Evolutionary conservation across 73 alveolate species (phyloP), one percentile per base, ranked within the genome.

Genomic region (Diophrys sp.): DNA sequence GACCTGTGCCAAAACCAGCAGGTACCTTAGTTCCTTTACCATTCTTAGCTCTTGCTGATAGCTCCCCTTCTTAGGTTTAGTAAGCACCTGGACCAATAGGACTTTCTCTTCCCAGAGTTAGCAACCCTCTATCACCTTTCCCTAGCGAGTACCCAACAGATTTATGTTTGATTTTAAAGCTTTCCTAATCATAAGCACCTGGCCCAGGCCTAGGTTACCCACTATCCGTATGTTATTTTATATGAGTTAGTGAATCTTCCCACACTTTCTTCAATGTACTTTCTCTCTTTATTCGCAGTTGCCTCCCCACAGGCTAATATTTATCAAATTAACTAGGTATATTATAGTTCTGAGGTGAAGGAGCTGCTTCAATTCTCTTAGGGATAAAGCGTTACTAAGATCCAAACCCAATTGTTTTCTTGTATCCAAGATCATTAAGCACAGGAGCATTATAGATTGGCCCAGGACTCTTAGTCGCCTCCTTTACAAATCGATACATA

Each of bases 391-490:
- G 62, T 18, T 11, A 11, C 18, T 44, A 44, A 44, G 62, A 44
- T 11, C 62, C 62, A 44, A 44, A 44, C n/a, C 62, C 62, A 18
- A 18, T 44, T 44, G n/a, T 18, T 44, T 44, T 44, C n/a, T 44
- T 18, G 18, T 44, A 11, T 44, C 62, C 62, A 11, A 44, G 18
- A 44, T 44, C 62, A 11, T 44, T 18, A 44, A 44, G 62, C 5
- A 44, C 62, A 11, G 5, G n/a, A 44, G 5, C 5, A 44, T 44
- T 44, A 44, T 44, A 44, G 5, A 44, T 18, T 11, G 62, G 62
- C n/a, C 62, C 62, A 44, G 62, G 62, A 44, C 62, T 44, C 18
- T 44, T 44, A 44, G 62, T 44, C 18, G 62, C 62, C 62, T 44
- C 62, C 62, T 44, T 44, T 18, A 44, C 62, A 44, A 44, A 44